These are phyloP conservation scores for Vitellaria paradoxa DNA, from an alignment of 179 eudicot species.

Conservation along the genomic window DNA sequence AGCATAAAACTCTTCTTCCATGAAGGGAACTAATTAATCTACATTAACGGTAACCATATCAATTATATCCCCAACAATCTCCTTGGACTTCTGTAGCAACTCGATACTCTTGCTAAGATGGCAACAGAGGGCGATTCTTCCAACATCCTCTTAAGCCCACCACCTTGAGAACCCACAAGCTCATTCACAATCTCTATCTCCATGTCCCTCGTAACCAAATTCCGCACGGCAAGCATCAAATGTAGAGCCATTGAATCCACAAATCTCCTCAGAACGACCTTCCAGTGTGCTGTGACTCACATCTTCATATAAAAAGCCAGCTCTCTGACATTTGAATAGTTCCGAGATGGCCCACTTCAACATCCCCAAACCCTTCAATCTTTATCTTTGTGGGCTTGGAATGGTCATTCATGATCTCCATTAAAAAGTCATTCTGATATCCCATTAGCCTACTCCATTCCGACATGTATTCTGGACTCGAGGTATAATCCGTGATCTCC, in stretches of 20 bases:
- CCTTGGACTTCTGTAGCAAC: conserved; percentile 31
- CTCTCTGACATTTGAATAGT: conserved; percentile 17
- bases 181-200: too few species aligned
- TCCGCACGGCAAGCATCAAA: too few species aligned
- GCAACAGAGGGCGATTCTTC: conserved; percentile 38
- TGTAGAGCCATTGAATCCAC: too few species aligned
- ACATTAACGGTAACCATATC: too few species aligned
- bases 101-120: conserved; percentile 34
- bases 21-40: too few species aligned
- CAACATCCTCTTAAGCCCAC: too few species aligned
- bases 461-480: conserved; percentile 37
- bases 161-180: too few species aligned
- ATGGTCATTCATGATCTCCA: conserved; percentile 23
- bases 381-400: conserved; percentile 4
- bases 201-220: too few species aligned
- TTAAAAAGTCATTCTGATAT: conserved; percentile 18
- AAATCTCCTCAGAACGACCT: too few species aligned
- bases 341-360: conserved; percentile 36
- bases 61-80: too few species aligned
- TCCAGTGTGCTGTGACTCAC: conserved; percentile 49
- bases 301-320: conserved; percentile 55
- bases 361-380: conserved; percentile 36
- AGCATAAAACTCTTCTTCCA: too few species aligned
- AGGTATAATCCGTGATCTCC: conserved; percentile 46
- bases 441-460: conserved; percentile 40